phyloP scores from a whole-genome alignment of 345 rosid genomes.

The Microcos paniculata region DNA sequence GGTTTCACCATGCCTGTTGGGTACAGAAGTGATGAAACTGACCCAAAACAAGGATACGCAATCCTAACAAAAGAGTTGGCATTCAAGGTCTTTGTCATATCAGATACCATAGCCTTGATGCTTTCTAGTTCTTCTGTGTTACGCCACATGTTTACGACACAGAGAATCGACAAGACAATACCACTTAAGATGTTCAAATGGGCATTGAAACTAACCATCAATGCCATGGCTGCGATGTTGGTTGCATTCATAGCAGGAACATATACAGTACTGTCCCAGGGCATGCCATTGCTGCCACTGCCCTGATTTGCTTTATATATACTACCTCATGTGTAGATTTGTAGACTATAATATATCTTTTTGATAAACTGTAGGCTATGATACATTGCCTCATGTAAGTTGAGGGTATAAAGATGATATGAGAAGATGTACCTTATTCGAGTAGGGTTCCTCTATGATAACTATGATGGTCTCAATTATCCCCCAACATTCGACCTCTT shows the following conservation, averaged over 20 bases:
- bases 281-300: background rate
- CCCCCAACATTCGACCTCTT: conserved; percentile 24
- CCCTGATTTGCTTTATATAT: too few species aligned
- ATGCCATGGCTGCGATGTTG: background rate
- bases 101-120: background rate
- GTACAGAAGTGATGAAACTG: background rate
- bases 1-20: background rate
- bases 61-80: too few species aligned
- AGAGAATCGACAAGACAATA: background rate
- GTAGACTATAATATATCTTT: too few species aligned
- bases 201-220: background rate
- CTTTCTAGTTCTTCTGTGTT: background rate
- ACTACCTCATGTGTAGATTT: too few species aligned
- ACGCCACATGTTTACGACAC: background rate
- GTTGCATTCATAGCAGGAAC: background rate
- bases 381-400: too few species aligned
- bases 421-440: conserved; percentile 14
- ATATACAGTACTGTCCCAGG: background rate
- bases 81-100: too few species aligned
- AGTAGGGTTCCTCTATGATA: conserved; percentile 29
- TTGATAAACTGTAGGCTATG: too few species aligned
- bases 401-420: too few species aligned
- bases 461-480: conserved; percentile 16
- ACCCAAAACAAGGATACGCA: background rate
- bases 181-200: too few species aligned